A percentile compares a stretch with the other conserved stretches of the same genome.
These are phyloP conservation scores for Aspergillus sp. DNA, from an alignment of 2,329 filamentous ascomycete species.

Conservation along the genomic window DNA sequence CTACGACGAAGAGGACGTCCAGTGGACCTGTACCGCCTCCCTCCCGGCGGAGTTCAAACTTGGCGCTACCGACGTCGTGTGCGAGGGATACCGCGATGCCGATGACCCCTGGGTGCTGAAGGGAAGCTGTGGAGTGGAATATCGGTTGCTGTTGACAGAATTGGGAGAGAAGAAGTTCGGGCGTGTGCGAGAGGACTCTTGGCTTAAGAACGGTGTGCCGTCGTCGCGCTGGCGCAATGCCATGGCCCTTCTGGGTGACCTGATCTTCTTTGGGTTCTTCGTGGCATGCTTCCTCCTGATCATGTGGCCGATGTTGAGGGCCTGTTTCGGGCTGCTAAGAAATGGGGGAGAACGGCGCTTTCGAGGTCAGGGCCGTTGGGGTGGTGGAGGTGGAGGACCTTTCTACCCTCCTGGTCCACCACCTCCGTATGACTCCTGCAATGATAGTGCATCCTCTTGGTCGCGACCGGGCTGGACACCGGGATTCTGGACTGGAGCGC, in stretches of 20 bases:
- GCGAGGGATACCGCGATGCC: constrained; percentile 77
- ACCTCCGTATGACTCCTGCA: constrained; percentile 39
- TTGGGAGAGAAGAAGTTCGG: constrained; percentile 72
- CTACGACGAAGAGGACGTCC: constrained; percentile 76
- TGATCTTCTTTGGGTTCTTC: constrained; percentile 36
- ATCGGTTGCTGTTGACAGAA: constrained; percentile 74
- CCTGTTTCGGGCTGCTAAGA: constrained; percentile 23
- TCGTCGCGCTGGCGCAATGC: constrained; percentile 5
- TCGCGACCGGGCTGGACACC: constrained; percentile 40
- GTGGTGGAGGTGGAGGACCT: constrained; percentile 29
- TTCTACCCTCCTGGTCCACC: constrained; percentile 31
- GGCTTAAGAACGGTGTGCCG: constrained; percentile 16
- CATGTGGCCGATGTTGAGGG: constrained; percentile 22
- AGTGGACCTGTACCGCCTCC: constrained; percentile 82
- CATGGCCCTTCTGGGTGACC: constrained; percentile 18
- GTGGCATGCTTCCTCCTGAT: constrained; percentile 28
- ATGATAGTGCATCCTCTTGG: constrained; percentile 19
- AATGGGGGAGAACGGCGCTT: constrained; percentile 29
- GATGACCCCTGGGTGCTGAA: constrained; percentile 85
- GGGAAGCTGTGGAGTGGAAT: constrained; percentile 91
- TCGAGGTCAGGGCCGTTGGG: constrained; percentile 35
- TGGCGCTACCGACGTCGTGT: constrained; percentile 83
- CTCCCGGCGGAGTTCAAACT: constrained; percentile 68
- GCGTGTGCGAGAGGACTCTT: constrained; percentile 41
- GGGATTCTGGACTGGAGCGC: constrained; percentile 48